These are phyloP conservation scores for Russula virescens DNA, from an alignment of 768 basidiomycete genomes.

Conservation along the genomic window DNA sequence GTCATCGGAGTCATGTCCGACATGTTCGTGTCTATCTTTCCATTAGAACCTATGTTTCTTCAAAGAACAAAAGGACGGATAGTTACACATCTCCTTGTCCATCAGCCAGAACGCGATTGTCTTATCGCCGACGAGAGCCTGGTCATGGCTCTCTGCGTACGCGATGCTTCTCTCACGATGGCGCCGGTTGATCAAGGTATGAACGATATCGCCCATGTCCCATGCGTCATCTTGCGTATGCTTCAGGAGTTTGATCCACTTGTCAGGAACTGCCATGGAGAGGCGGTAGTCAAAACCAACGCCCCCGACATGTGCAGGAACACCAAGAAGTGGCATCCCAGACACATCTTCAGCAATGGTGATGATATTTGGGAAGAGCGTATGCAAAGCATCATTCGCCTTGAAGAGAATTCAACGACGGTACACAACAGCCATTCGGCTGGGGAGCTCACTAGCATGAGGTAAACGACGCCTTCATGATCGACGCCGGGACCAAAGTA, in stretches of 20 bases:
- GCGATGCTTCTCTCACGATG: conserved; percentile 88
- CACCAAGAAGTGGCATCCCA: conserved; percentile 94
- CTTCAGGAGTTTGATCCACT: conserved; percentile 99
- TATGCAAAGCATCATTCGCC: conserved; percentile 90
- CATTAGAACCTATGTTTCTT: not conserved
- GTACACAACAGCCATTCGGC: not conserved
- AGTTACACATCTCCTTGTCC: conserved; percentile 99
- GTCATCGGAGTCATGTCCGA: conserved; percentile 81
- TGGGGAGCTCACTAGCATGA: conserved; percentile 81
- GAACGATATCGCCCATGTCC: conserved; percentile 81
- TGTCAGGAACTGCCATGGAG: conserved; percentile 98
- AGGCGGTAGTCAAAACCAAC: conserved; percentile 97
- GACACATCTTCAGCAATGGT: conserved; percentile 99
- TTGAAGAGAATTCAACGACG: conserved; percentile 31
- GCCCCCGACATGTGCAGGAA: conserved; percentile 74
- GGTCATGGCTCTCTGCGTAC: conserved; percentile 94
- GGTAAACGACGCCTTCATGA: conserved; percentile 85
- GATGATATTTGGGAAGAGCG: conserved; percentile 70
- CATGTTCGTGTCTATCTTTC: conserved; percentile 81
- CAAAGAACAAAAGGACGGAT: not conserved
- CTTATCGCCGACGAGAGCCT: conserved; percentile 98
- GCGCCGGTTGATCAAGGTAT: conserved; percentile 86
- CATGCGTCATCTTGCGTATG: conserved; percentile 83
- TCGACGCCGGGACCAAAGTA: conserved; percentile 89
- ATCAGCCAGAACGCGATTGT: conserved; percentile 99